Conservation (phyloP, 345 rosid species). For the Corymbia maculata region DNA sequence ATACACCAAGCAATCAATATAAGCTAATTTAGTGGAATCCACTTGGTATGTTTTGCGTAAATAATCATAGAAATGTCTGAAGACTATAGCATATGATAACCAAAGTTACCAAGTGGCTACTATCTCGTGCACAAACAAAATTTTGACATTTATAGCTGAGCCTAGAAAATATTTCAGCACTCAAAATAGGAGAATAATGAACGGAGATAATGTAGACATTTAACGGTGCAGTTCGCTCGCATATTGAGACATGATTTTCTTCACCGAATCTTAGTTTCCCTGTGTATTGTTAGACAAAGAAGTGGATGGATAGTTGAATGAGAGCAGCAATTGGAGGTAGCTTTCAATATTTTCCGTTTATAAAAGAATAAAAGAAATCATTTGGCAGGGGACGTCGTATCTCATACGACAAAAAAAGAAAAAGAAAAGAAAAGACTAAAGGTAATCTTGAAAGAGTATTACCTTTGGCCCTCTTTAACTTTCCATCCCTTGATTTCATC, state of each 20-base stretch:
- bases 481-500: neutral
- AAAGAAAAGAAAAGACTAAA: too few relatives aligned
- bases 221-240: too few relatives aligned
- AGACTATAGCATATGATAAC: too few relatives aligned
- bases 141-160: neutral
- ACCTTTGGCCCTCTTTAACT: fast-evolving
- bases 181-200: too few relatives aligned
- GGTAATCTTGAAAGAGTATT: neutral
- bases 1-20: neutral
- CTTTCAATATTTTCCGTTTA: too few relatives aligned
- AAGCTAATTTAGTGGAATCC: neutral
- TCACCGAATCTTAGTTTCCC: too few relatives aligned
- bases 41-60: neutral
- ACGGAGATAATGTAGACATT: too few relatives aligned
- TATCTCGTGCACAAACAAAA: neutral
- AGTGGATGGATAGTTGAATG: neutral
- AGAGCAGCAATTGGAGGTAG: neutral
- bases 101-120: too few relatives aligned
- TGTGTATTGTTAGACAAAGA: too few relatives aligned
- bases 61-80: too few relatives aligned
- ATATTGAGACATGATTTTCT: too few relatives aligned
- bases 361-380: neutral
- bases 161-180: too few relatives aligned
- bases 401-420: neutral
- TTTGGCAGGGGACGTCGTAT: fast-evolving